Base-by-base conservation (phyloP, 176 grass and related monocot genomes). In the Typha latifolia region DNA sequence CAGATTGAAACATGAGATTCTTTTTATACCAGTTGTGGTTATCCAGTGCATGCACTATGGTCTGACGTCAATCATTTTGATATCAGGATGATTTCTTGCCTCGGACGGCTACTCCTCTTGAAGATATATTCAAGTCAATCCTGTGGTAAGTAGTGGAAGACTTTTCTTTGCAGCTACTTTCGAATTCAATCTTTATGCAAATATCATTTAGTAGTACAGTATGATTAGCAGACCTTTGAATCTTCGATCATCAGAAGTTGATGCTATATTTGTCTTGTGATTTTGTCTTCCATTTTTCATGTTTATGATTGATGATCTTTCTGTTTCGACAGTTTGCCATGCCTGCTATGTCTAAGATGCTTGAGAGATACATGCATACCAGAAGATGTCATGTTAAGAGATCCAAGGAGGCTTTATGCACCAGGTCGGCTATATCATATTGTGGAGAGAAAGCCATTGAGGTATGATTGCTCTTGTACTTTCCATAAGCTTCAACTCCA, bases 101-200 rank as follows among this genome's bases (percentile, higher is more conserved):
- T 59, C 82, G 93, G 51, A 96, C 93, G 0, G 85, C 88, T 9
- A 96, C 88, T 73, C 93, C 93, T 62, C 66, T 96, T 62, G 88
- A 96, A 68, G 93, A 96, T 50, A 91, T 96, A 62, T 96, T 96
- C 85, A 96, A 96, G 73, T 96, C 88, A 15, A 74, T 96, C 49
- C 81, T 96, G 62, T 96, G 93, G 93, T 91, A 89, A 55, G 11
- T 16, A 24, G 7, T 61, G 24, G 63, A 12, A n/a, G 4, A 14
- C 37, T 10, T 49, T 2, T 16, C 27, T 47, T 57, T 27, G 31
- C 48, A 49, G 18, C 19, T 49, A 32, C 18, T 63, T 69, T 11
- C 47, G 32, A 26, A 20, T 73, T 3, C 4, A 56, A 32, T 56
- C 21, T 12, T 47, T 59, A 15, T 67, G 12, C 49, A 19, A 15